Evolutionary conservation across 2,329 filamentous ascomycete species (phyloP), one percentile per base, ranked within the genome.

Genomic region (Plenodomus biglobosus): DNA sequence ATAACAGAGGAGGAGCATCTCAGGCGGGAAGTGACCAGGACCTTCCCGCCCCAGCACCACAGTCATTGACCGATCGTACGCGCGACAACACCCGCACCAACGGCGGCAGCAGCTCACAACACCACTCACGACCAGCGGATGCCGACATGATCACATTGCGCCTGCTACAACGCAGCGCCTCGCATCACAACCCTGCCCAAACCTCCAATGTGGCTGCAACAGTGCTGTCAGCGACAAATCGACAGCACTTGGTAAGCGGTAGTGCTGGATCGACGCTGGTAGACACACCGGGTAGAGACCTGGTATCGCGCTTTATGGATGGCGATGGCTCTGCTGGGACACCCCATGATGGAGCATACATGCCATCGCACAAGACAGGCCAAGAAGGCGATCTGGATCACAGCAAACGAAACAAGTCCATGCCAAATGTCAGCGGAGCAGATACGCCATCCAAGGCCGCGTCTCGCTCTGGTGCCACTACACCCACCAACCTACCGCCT

Each of bases 141-240:
- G 85, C 83, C 51, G 82, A 85, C 59, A 82, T 85, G 52, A 80
- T 88, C 42, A 88, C 86, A 6, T 85, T 85, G 22, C 79, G 85
- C 49, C 71, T 89, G 32, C 76, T 90, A 1, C 81, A 86, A 62
- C 80, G 86, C 56, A 83, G 78, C 8, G 79, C 83, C 0, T 84
- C 84, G 4, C 78, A 83, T 52, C 78, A 81, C 52, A 80, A 81
- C 3, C 81, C 85, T 30, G 85, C 84, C 34, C 79, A 85, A 64
- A 86, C 87, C 79, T 85, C 84, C 7, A 74, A 79, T 49, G 80
- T 86, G 48, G 79, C 77, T 2, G 80, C 77, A 8, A 79, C 77
- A 1, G 81, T 79, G 3, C 70, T 72, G 15, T 75, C 72, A 6
- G 45, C 77, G 3, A 75, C 70, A 10, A 65, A 66, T 46, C 56